Evolutionary conservation across 352 stramenopile species (phyloP).

Genomic region (Phytophthora palmivora): DNA sequence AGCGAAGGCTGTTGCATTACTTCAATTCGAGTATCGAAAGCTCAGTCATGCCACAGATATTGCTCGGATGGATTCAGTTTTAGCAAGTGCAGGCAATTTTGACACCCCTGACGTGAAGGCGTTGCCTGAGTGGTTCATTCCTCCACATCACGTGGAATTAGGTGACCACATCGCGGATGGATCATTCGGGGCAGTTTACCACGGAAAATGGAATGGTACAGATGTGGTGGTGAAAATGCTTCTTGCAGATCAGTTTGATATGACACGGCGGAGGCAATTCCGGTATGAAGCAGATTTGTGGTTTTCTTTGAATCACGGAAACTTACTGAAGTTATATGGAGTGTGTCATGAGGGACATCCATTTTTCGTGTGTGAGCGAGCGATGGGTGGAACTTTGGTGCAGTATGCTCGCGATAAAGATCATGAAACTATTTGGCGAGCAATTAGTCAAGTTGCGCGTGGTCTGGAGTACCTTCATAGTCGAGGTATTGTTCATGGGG

Average conservation of each 20-base stretch:
- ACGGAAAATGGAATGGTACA: conserved; percentile 21
- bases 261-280: conserved; percentile 1
- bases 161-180: conserved; percentile 2
- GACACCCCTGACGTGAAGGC: no score
- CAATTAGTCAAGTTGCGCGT: neutral
- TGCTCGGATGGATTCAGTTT: no score
- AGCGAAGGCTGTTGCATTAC: no score
- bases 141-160: conserved; percentile 13
- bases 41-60: no score
- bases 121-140: conserved; percentile 12
- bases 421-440: conserved; percentile 1
- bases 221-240: conserved; percentile 25
- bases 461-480: conserved; percentile 7
- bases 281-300: conserved; percentile 28
- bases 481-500: conserved; percentile 2
- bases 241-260: conserved; percentile 4
- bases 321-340: conserved; percentile 18
- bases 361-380: conserved; percentile 15
- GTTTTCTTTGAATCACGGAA: conserved; percentile 29
- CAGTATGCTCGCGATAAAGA: no score
- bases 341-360: neutral
- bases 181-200: conserved; percentile 20
- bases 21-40: no score
- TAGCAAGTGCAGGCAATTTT: no score
- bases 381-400: neutral